phyloP scores from a whole-genome alignment of 75 land plant species.

The Cryptomeria japonica region DNA sequence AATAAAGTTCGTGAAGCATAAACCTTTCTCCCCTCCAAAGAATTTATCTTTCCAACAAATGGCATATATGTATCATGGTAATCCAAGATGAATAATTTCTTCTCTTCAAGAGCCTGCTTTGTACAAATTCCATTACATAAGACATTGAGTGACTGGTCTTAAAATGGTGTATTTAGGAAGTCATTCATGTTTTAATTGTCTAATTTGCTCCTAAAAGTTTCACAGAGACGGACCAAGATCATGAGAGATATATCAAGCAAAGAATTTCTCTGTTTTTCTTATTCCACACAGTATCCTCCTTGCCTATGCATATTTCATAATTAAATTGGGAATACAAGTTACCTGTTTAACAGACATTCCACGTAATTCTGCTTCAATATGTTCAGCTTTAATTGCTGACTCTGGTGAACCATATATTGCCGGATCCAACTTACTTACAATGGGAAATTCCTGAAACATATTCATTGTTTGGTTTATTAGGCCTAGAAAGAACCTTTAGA shows the following conservation, averaged over 20 bases:
- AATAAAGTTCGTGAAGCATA: constrained; percentile 80
- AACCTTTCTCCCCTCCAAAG: constrained; percentile 37
- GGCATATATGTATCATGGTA: constrained; percentile 76
- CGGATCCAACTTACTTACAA: constrained; percentile 75
- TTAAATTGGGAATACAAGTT: not conserved
- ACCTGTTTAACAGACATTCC: constrained; percentile 80
- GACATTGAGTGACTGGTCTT: not conserved
- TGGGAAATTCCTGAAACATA: constrained; percentile 63
- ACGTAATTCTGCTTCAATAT: constrained; percentile 48
- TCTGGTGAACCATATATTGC: constrained; percentile 72
- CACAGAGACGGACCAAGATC: not conserved
- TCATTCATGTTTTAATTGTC: constrained; percentile 1
- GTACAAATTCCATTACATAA: not conserved
- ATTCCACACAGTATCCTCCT: not conserved
- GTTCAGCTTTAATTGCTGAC: constrained; percentile 71
- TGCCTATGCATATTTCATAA: not conserved
- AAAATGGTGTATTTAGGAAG: not conserved
- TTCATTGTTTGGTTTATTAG: not conserved
- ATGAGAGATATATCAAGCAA: not conserved
- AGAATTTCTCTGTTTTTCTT: not conserved
- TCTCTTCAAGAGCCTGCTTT: constrained; percentile 57
- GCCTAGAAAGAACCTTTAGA: not conserved
- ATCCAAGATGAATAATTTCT: constrained; percentile 65
- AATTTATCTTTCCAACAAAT: constrained; percentile 61
- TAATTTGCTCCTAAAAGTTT: not conserved